Evolutionary conservation across 441 rosid genomes (phyloP).

Genomic region (Populus hybrid): DNA sequence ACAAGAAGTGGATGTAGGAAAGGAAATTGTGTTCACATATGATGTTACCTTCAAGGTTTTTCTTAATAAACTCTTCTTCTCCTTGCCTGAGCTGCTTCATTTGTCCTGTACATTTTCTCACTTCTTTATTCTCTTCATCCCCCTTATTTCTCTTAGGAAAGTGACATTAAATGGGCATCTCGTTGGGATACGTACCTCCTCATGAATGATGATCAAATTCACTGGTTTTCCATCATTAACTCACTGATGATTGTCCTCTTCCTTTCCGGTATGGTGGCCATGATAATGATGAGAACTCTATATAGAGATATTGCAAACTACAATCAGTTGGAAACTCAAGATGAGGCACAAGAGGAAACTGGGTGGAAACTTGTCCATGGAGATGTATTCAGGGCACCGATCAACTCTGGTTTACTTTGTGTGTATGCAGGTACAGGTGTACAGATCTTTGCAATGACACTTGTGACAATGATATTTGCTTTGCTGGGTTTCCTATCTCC

Average conservation of each 20-base stretch:
- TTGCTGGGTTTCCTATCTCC: slow-evolving; percentile 90
- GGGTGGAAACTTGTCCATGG: slow-evolving; percentile 99
- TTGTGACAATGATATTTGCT: slow-evolving; percentile 97
- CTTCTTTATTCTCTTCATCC: slow-evolving; percentile 7
- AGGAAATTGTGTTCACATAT: slow-evolving; percentile 80
- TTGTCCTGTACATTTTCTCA: slow-evolving; percentile 6
- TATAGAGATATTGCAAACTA: slow-evolving; percentile 90
- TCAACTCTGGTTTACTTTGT: slow-evolving; percentile 73
- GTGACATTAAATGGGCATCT: slow-evolving; percentile 98
- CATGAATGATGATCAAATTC: slow-evolving; percentile 97
- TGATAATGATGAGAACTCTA: slow-evolving; percentile 97
- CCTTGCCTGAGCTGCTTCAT: not conserved
- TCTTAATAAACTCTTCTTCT: not conserved
- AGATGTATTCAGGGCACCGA: slow-evolving; percentile 85
- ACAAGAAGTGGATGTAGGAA: slow-evolving; percentile 73
- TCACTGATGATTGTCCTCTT: slow-evolving; percentile 93
- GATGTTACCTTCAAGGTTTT: slow-evolving; percentile 81
- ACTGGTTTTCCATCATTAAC: slow-evolving; percentile 95
- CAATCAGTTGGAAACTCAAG: slow-evolving; percentile 93
- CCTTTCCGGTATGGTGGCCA: slow-evolving; percentile 98
- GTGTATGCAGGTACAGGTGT: slow-evolving; percentile 94
- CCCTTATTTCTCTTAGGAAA: slow-evolving; percentile 43
- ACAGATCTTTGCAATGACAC: slow-evolving; percentile 85
- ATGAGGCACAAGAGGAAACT: slow-evolving; percentile 94
- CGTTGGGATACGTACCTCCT: slow-evolving; percentile 98